Evolutionary conservation across 164 flowering plant genomes (phyloP).

Genomic region (Aristolochia fimbriata): DNA sequence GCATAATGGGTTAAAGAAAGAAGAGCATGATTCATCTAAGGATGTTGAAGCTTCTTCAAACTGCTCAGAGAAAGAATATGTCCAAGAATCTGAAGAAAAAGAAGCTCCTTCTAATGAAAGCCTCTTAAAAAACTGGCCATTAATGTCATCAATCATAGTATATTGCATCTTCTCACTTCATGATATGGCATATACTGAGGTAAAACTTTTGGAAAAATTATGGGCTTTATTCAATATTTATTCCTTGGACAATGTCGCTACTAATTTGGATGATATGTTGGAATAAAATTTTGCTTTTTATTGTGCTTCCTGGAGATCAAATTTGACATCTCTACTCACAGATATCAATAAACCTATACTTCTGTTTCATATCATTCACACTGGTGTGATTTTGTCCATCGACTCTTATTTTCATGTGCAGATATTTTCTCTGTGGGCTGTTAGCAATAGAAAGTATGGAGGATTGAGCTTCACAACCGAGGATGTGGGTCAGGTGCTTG

Average conservation of each 20-base stretch:
- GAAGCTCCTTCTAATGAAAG: constrained; percentile 3
- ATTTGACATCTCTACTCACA: background rate
- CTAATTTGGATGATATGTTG: background rate
- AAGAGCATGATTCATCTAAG: constrained; percentile 8
- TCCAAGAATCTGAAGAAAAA: constrained; percentile 10
- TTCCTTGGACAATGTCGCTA: background rate
- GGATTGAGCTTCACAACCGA: constrained; percentile 60
- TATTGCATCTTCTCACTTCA: constrained; percentile 74
- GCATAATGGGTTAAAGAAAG: constrained; percentile 18
- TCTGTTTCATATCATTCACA: too few relatives aligned
- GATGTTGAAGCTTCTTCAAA: constrained; percentile 11
- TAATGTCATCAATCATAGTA: constrained; percentile 71
- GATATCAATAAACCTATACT: too few relatives aligned
- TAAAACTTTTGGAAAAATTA: constrained; percentile 8
- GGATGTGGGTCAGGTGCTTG: constrained; percentile 57
- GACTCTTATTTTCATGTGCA: constrained; percentile 9
- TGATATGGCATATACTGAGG: constrained; percentile 80
- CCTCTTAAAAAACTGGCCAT: constrained; percentile 72
- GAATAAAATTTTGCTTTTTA: background rate
- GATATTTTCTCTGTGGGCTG: constrained; percentile 86
- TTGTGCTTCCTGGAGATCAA: background rate
- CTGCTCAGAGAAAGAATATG: constrained; percentile 7
- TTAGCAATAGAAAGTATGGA: constrained; percentile 46
- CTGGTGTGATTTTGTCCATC: background rate
- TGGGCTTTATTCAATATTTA: too few relatives aligned